Evolutionary conservation across 768 basidiomycete genomes (phyloP).

Genomic region (Tulasnella sp.): DNA sequence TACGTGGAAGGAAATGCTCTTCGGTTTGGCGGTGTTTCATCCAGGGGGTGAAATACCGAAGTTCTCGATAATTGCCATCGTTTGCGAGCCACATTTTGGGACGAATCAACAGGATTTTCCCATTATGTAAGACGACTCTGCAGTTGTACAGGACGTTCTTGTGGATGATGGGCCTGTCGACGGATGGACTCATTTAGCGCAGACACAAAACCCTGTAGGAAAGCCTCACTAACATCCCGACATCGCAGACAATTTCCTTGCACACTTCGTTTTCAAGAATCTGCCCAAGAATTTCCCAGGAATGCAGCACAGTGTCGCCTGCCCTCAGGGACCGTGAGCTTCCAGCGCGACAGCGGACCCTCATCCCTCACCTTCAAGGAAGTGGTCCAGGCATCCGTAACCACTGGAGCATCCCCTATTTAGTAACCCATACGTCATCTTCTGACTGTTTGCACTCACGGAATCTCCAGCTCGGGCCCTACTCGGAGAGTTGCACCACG

Average conservation of each 20-base stretch:
- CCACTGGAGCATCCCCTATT: slow-evolving; percentile 51
- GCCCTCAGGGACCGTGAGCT: slow-evolving; percentile 16
- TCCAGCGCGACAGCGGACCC: background rate
- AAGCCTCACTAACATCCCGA: slow-evolving; percentile 75
- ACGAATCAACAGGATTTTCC: slow-evolving; percentile 86
- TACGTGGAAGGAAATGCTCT: slow-evolving; percentile 86
- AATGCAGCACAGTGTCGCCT: slow-evolving; percentile 96
- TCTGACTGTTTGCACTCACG: slow-evolving; percentile 48
- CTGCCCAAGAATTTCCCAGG: slow-evolving; percentile 96
- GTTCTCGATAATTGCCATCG: slow-evolving; percentile 90
- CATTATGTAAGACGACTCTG: slow-evolving; percentile 80
- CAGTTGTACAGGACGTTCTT: slow-evolving; percentile 99
- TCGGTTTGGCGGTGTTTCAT: slow-evolving; percentile 82
- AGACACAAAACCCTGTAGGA: background rate
- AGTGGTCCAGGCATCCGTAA: slow-evolving; percentile 97
- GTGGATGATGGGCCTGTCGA: slow-evolving; percentile 84
- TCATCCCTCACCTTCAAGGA: slow-evolving; percentile 74
- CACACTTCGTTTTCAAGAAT: slow-evolving; percentile 76
- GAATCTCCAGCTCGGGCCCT: slow-evolving; percentile 95
- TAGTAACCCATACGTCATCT: background rate
- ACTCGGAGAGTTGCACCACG: slow-evolving; percentile 87
- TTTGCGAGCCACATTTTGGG: slow-evolving; percentile 99
- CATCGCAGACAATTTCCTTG: slow-evolving; percentile 86
- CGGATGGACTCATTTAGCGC: background rate
- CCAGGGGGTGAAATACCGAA: slow-evolving; percentile 94